Conservation (phyloP, 495 filamentous ascomycete genomes). For the Aspergillus kassunensis region DNA sequence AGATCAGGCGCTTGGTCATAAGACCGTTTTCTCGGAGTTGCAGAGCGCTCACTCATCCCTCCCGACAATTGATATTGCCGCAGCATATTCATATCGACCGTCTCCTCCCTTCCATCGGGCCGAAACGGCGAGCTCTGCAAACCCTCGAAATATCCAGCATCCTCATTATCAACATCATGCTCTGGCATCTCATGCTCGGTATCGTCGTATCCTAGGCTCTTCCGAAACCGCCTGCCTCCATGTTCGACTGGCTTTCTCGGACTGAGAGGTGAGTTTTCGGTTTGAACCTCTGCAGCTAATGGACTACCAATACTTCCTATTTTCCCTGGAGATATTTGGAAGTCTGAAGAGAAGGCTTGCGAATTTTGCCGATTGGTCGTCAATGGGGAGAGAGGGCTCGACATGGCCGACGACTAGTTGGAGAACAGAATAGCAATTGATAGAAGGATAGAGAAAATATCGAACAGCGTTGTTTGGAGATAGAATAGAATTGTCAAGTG, state of each 20-base stretch:
- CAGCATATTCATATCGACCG: slow-evolving; percentile 28
- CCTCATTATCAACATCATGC: slow-evolving; percentile 15
- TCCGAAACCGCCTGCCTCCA: slow-evolving; percentile 15
- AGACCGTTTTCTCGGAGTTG: slow-evolving; percentile 37
- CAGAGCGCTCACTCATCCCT: slow-evolving; percentile 17
- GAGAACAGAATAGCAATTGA: not conserved
- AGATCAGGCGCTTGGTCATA: slow-evolving; percentile 36
- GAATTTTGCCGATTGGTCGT: slow-evolving; percentile 43
- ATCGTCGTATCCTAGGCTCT: slow-evolving; percentile 10
- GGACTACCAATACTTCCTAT: slow-evolving; percentile 9
- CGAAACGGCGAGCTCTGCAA: slow-evolving; percentile 39
- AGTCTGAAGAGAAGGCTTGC: slow-evolving; percentile 29
- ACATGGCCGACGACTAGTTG: slow-evolving; percentile 26
- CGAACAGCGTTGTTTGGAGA: not conserved
- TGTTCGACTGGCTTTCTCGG: slow-evolving; percentile 28
- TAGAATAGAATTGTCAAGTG: no score
- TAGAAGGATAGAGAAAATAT: not conserved
- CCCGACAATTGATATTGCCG: slow-evolving; percentile 21
- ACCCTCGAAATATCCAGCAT: slow-evolving; percentile 20
- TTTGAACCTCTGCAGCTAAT: slow-evolving; percentile 18
- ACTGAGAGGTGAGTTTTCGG: slow-evolving; percentile 35
- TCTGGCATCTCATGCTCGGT: slow-evolving; percentile 14
- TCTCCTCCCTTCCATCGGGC: slow-evolving; percentile 30
- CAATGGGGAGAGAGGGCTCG: slow-evolving; percentile 43
- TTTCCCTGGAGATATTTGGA: slow-evolving; percentile 8